Evolutionary conservation across 1,284 basidiomycete genomes (phyloP).

Genomic region (Irpex lacteus): DNA sequence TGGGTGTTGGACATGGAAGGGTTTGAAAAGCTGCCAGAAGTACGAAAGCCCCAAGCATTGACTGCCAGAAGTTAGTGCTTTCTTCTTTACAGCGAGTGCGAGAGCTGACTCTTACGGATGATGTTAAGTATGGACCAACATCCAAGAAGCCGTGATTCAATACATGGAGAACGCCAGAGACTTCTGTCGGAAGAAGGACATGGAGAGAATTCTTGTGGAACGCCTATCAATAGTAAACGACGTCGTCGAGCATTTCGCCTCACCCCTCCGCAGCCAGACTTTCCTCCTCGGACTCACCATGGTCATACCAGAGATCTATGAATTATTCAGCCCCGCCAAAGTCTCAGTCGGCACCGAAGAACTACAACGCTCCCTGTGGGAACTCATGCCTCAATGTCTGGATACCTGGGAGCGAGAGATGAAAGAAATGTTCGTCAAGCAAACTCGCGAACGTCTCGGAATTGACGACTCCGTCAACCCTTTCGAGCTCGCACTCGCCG

Average conservation of each 20-base stretch:
- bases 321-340: not conserved
- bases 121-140: slow-evolving; percentile 3
- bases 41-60: not conserved
- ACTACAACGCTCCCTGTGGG: not conserved
- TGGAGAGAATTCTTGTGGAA: not conserved
- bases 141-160: not conserved
- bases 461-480: not conserved
- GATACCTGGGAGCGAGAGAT: not conserved
- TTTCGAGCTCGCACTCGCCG: not conserved
- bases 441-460: not conserved
- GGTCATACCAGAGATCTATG: not conserved
- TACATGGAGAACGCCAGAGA: not conserved
- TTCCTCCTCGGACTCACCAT: not conserved
- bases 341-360: not conserved
- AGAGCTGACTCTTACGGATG: too few relatives aligned
- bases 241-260: not conserved
- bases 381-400: not conserved
- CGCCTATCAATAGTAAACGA: not conserved
- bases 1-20: not conserved
- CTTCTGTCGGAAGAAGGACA: not conserved
- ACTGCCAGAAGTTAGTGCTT: not conserved
- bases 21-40: not conserved
- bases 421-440: not conserved
- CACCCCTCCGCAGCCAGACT: not conserved
- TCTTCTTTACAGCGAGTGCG: too few relatives aligned